phyloP scores from a whole-genome alignment of 2,329 filamentous ascomycete genomes.

The Sphaerostilbella broomeana region DNA sequence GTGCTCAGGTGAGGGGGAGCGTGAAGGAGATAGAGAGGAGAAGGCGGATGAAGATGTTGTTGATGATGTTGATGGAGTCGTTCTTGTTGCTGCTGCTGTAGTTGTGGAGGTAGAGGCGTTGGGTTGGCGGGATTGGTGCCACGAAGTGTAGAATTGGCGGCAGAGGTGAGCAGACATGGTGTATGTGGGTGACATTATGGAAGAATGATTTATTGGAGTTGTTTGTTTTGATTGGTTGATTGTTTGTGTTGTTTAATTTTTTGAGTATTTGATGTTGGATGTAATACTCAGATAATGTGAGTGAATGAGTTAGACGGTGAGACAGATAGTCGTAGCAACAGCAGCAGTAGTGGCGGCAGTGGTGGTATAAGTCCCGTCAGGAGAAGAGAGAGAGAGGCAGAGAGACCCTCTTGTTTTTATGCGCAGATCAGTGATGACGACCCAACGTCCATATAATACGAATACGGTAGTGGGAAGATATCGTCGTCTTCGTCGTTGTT shows the following conservation, averaged over 20 bases:
- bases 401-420: too few relatives aligned
- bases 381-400: too few relatives aligned
- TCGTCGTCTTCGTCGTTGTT: too few relatives aligned
- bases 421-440: too few relatives aligned
- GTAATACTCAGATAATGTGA: neutral
- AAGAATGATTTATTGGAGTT: constrained; percentile 4
- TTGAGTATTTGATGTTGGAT: neutral
- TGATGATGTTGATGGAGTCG: constrained; percentile 14
- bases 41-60: constrained; percentile 9
- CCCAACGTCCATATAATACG: too few relatives aligned
- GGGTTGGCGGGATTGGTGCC: constrained; percentile 43
- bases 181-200: constrained; percentile 50
- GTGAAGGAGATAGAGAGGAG: constrained; percentile 15
- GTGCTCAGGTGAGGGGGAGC: constrained; percentile 33
- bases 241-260: neutral
- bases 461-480: too few relatives aligned
- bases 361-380: too few relatives aligned
- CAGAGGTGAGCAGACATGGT: constrained; percentile 56
- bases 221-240: neutral
- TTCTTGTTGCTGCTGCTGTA: neutral
- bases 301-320: neutral
- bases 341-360: too few relatives aligned
- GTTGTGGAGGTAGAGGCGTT: constrained; percentile 19
- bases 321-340: too few relatives aligned
- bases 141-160: constrained; percentile 55